A percentile compares a stretch with the other conserved stretches of the same genome.
These are phyloP conservation scores for Microcyclospora tardicrescens DNA, from an alignment of 2,329 filamentous ascomycete genomes.

Conservation along the genomic window DNA sequence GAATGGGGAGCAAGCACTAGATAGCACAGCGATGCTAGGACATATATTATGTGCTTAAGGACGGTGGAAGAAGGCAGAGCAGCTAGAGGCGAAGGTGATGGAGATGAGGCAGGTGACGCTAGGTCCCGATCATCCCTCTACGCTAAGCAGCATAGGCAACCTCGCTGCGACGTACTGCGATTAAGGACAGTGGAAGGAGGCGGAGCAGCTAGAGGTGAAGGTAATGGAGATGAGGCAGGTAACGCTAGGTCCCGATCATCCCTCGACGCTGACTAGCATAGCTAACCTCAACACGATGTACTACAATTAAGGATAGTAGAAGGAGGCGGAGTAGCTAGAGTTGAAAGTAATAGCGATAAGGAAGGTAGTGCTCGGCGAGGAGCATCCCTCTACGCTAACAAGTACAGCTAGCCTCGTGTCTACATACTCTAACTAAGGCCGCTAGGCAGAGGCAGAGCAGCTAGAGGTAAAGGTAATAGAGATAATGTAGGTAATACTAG, in stretches of 20 bases:
- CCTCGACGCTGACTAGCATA: slow-evolving; percentile 4
- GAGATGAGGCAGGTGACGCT: slow-evolving; percentile 2
- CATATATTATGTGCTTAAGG: neutral
- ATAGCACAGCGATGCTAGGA: neutral
- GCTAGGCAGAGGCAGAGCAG: too few species aligned
- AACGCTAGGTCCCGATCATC: slow-evolving; percentile 1
- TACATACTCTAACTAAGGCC: too few species aligned
- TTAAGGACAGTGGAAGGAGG: slow-evolving; percentile 2
- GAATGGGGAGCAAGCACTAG: slow-evolving; percentile 4
- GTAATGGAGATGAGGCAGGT: slow-evolving; percentile 4
- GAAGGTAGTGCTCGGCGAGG: slow-evolving; percentile 2
- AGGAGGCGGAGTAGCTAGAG: slow-evolving; percentile 6
- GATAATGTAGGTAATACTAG: too few species aligned
- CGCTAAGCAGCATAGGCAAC: slow-evolving; percentile 2
- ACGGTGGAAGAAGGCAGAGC: slow-evolving; percentile 2
- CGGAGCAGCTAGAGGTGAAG: slow-evolving; percentile 3
- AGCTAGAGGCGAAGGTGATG: neutral
- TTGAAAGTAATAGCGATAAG: slow-evolving; percentile 2
- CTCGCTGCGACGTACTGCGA: slow-evolving; percentile 1
- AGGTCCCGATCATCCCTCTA: slow-evolving; percentile 5
- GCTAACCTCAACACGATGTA: slow-evolving; percentile 4
- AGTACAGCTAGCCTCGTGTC: too few species aligned
- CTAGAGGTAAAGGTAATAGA: too few species aligned
- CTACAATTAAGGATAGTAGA: slow-evolving; percentile 2
- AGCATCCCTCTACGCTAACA: too few species aligned